A percentile compares a stretch with the other conserved stretches of the same genome.
phyloP scores from a whole-genome alignment of 148 eudicot species.

The Silene conica region DNA sequence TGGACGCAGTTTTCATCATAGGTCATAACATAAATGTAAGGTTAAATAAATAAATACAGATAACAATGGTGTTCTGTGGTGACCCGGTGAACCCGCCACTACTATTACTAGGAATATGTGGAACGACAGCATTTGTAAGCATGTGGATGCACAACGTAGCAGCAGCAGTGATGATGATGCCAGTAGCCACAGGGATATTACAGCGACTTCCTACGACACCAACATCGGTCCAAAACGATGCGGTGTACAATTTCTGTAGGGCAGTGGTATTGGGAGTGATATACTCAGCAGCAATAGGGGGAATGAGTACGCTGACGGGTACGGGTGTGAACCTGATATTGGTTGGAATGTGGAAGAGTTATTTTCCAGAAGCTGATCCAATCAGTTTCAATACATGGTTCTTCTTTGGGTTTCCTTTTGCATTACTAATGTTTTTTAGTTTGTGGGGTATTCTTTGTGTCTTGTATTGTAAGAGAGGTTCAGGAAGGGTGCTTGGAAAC shows the following conservation, averaged over 20 bases:
- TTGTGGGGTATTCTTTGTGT: slow-evolving; percentile 75
- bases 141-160: slow-evolving; percentile 99
- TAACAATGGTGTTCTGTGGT: slow-evolving; percentile 72
- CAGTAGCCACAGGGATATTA: slow-evolving; percentile 89
- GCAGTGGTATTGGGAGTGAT: slow-evolving; percentile 82
- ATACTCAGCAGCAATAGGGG: slow-evolving; percentile 80
- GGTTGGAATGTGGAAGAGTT: slow-evolving; percentile 98
- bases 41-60: slow-evolving; percentile 37
- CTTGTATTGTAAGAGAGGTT: slow-evolving; percentile 43
- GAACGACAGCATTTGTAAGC: slow-evolving; percentile 79
- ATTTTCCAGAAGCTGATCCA: slow-evolving; percentile 62
- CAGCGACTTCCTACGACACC: slow-evolving; percentile 57
- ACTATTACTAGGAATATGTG: slow-evolving; percentile 79
- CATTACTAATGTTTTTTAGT: slow-evolving; percentile 54
- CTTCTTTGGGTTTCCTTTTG: slow-evolving; percentile 74
- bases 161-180: slow-evolving; percentile 87
- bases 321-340: slow-evolving; percentile 97
- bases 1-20: neutral
- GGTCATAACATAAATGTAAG: no score
- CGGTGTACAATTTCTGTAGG: slow-evolving; percentile 51
- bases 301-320: slow-evolving; percentile 84
- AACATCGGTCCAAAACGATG: slow-evolving; percentile 20
- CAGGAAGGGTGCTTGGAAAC: slow-evolving; percentile 38
- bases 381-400: slow-evolving; percentile 77
- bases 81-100: slow-evolving; percentile 80